phyloP scores from a whole-genome alignment of 2,329 filamentous ascomycete species.

The Claviceps purpurea region DNA sequence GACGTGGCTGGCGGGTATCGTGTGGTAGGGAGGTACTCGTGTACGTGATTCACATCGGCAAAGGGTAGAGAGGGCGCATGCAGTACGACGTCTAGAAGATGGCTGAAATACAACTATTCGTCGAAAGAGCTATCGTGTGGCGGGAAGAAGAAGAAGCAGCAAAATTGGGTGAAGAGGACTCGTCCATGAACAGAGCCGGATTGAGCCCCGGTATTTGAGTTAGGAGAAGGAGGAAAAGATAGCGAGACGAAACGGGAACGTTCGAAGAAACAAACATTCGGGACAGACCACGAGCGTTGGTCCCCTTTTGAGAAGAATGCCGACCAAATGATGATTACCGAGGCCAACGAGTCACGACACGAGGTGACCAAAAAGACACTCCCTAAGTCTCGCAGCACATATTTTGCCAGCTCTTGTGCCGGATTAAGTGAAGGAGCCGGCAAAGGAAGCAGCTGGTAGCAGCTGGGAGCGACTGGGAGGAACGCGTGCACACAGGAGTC shows the following conservation, averaged over 20 bases:
- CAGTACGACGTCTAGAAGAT: constrained; percentile 4
- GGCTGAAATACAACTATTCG: not conserved
- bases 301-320: constrained; percentile 6
- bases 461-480: too few relatives aligned
- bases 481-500: too few relatives aligned
- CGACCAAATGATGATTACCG: constrained; percentile 1
- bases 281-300: constrained; percentile 3
- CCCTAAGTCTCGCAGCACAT: constrained; percentile 2
- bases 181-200: not conserved
- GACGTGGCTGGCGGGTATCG: constrained; percentile 4
- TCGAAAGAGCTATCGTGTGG: not conserved
- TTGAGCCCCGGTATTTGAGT: not conserved
- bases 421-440: not conserved
- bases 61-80: not conserved
- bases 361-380: constrained; percentile 2
- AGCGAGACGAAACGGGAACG: not conserved
- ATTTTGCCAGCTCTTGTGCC: constrained; percentile 1
- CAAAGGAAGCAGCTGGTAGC: not conserved
- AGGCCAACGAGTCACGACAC: not conserved
- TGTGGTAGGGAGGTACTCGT: constrained; percentile 3
- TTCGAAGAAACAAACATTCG: constrained; percentile 5
- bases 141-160: not conserved
- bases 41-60: constrained; percentile 3
- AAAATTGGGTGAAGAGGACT: not conserved
- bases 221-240: not conserved